These are phyloP conservation scores for Butyriboletus regius DNA, from an alignment of 1,284 basidiomycete genomes.

Conservation along the genomic window DNA sequence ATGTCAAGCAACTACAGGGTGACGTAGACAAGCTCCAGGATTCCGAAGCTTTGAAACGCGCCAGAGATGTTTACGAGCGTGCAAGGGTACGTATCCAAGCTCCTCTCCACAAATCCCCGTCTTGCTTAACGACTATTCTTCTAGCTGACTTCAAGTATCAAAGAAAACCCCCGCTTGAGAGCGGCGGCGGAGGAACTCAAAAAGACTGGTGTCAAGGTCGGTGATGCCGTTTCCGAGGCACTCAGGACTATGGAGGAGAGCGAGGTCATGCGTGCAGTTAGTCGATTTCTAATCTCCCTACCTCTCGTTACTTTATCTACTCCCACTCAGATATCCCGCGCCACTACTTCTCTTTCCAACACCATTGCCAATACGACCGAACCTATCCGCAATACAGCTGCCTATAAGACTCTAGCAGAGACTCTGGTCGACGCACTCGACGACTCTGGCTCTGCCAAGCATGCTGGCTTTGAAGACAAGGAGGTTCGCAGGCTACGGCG, in stretches of 20 bases:
- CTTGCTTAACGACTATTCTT: constrained; percentile 5
- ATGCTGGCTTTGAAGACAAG: constrained; percentile 90
- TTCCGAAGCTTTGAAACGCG: constrained; percentile 90
- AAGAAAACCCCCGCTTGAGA: constrained; percentile 88
- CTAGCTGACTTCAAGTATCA: constrained; percentile 85
- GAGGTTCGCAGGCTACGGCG: constrained; percentile 73
- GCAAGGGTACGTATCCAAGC: constrained; percentile 62
- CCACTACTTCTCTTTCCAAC: constrained; percentile 70
- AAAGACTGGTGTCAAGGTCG: constrained; percentile 84
- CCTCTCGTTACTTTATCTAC: not conserved
- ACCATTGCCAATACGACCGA: constrained; percentile 80
- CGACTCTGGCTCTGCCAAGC: constrained; percentile 84
- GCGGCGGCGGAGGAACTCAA: constrained; percentile 87
- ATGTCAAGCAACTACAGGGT: constrained; percentile 93
- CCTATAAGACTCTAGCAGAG: constrained; percentile 87
- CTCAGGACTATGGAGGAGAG: constrained; percentile 90
- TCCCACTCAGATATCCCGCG: constrained; percentile 59
- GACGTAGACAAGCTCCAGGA: constrained; percentile 97
- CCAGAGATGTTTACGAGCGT: constrained; percentile 85
- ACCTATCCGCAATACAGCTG: constrained; percentile 89
- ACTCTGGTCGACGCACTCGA: constrained; percentile 89
- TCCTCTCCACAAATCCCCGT: constrained; percentile 1
- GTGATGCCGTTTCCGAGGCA: constrained; percentile 87
- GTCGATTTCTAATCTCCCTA: constrained; percentile 22
- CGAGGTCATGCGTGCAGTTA: constrained; percentile 77